Evolutionary conservation across 2,329 filamentous ascomycete species (phyloP), one percentile per base, ranked within the genome.

Genomic region (Epichloe baconii): DNA sequence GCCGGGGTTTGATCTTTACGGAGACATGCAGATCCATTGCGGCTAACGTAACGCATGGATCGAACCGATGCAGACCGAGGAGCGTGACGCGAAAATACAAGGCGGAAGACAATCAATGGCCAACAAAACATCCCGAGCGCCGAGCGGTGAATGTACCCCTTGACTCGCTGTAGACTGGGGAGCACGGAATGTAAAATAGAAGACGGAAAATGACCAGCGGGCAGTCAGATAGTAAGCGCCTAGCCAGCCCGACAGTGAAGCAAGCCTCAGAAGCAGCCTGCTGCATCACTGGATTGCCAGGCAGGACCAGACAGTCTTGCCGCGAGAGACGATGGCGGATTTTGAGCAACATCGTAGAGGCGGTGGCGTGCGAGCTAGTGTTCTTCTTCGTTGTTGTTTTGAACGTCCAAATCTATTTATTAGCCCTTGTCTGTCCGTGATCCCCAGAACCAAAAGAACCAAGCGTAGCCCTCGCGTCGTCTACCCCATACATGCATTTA

Each of bases 401-500:
- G 21, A 45, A 44, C 43, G 38, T 49, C 17, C 48, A 44, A 44
- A 49, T 52, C 54, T 55, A 55, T 57, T 56, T 53, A 55, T 57
- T 55, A 48, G 48, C 36, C 50, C 50, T 52, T 7, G 15, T 31
- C 31, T 31, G 49, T 41, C 43, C 47, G 19, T 44, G 50, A 51
- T 53, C 36, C 52, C 54, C 42, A 40, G 8, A 31, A 31, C 26
- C 26, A 31, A 10, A 31, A 31, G 3, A 52, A 51, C 48, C 40
- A 36, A 49, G 19, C n/a, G 19, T 48, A 42, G 54, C 50, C 52
- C 47, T 51, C 50, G 46, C 31, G 31, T 31, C 31, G 31, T 53
- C 54, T 57, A 56, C 51, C 46, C 54, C 53, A 53, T 56, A 56
- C 53, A 53, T 53, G 46, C 52, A 49, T 45, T 50, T 54, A 53